These are phyloP conservation scores for sunflower (Helianthus annuus) DNA, from an alignment of 129 eudicot species.

Conservation along the genomic window HanXRQr2.0-SUNRISE NC_035444.2:35527049-35527548, in stretches of 20 bases:
- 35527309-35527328: conserved; percentile 50
- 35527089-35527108: no score
- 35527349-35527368: conserved; percentile 44
- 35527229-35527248: no score
- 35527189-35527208: no score
- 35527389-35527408: conserved; percentile 42
- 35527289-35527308: conserved; percentile 44
- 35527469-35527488: conserved; percentile 58
- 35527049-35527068: no score
- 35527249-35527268: no score
- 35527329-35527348: conserved; percentile 45
- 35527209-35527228: no score
- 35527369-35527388: conserved; percentile 39
- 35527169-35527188: no score
- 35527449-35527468: conserved; percentile 54
- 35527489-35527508: conserved; percentile 51
- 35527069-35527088: no score
- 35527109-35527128: no score
- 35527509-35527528: conserved; percentile 28
- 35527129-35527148: no score
- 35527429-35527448: conserved; percentile 59
- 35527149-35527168: no score
- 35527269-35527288: background rate
- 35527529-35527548: conserved; percentile 18
- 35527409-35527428: conserved; percentile 57